Evolutionary conservation across 192 early-diverging fungal species (phyloP), one percentile per base, ranked within the genome.

Genomic region (Coemansia sp.): DNA sequence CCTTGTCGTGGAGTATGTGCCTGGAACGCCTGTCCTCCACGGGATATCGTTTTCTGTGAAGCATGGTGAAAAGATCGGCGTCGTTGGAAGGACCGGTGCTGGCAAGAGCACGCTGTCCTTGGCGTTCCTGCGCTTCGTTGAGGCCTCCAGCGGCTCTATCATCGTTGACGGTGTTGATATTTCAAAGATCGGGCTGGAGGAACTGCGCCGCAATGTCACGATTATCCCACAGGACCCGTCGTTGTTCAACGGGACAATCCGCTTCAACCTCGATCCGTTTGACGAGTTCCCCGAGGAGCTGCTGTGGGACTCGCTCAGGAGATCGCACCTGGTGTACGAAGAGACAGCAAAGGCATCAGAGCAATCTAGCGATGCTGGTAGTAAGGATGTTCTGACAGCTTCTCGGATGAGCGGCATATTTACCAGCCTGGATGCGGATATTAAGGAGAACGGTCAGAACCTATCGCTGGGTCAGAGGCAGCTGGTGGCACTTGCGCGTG

Each of bases 171-270:
- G 81, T 42, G 66, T 93, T 27, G 87, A 94, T 64, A 90, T 95
- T 40, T 64, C 83, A 0, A 67, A 75, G 19, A 73, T 96, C 42
- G 87, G 89, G n/a, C 64, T 93, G 52, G 84, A 90, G 54, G 89
- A 94, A 37, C 76, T 98, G 64, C 86, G 96, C 15, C 74, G 83
- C 23, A 76, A 83, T 34, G 55, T 98, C 47, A 90, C 93, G 1
- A 90, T 98, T 42, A 94, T 98, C 67, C 93, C 94, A 34, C 94
- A 98, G 78, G 94, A 97, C 40, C 92, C 92, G 4, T 84, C 92
- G 19, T 70, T 91, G 54, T 90, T 92, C 71, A 83, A 84, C 61
- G 91, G 91, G 48, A 86, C 91, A 8, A 71, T 96, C 22, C 82
- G 94, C 17, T 89, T 90, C 55, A 97, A 97, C 72, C 68, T 99